Conservation (phyloP, 208 protist species). For the Trypanosoma conorhini region DNA sequence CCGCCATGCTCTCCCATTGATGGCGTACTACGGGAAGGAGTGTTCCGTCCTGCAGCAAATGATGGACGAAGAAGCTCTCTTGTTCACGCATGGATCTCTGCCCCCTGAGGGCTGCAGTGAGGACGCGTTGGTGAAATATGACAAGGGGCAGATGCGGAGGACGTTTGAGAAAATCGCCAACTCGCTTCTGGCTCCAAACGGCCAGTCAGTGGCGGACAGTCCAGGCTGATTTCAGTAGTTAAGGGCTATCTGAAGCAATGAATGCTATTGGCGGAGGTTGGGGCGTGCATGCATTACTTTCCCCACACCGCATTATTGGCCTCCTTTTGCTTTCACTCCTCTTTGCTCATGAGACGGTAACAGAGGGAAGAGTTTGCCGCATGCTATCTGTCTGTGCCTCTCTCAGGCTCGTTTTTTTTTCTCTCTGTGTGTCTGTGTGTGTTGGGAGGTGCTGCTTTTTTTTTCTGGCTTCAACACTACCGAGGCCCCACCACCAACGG, state of each 20-base stretch:
- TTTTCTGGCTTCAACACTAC: not conserved
- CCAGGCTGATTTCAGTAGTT: not conserved
- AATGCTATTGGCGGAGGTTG: not conserved
- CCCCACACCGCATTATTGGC: not conserved
- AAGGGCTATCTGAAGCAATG: not conserved
- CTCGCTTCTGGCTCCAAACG: constrained; percentile 9
- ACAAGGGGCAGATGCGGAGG: constrained; percentile 1
- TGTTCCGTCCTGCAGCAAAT: constrained; percentile 62
- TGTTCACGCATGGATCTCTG: constrained; percentile 48
- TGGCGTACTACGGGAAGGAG: constrained; percentile 62
- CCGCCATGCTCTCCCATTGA: constrained; percentile 50
- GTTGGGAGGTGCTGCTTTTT: not conserved
- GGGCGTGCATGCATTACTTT: not conserved
- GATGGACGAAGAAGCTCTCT: constrained; percentile 78
- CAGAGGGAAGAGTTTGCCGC: not conserved
- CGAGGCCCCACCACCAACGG: not conserved
- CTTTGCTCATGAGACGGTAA: not conserved
- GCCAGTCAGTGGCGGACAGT: not conserved
- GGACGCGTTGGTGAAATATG: constrained; percentile 1
- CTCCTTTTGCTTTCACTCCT: not conserved
- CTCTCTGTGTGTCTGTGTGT: not conserved
- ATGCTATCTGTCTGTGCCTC: not conserved
- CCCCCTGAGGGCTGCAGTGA: not conserved
- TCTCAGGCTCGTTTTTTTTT: not conserved
- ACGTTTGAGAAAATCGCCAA: constrained; percentile 21